Conservation (phyloP, 495 filamentous ascomycete genomes). For the Lasiosphaeriaceae sp. region DNA sequence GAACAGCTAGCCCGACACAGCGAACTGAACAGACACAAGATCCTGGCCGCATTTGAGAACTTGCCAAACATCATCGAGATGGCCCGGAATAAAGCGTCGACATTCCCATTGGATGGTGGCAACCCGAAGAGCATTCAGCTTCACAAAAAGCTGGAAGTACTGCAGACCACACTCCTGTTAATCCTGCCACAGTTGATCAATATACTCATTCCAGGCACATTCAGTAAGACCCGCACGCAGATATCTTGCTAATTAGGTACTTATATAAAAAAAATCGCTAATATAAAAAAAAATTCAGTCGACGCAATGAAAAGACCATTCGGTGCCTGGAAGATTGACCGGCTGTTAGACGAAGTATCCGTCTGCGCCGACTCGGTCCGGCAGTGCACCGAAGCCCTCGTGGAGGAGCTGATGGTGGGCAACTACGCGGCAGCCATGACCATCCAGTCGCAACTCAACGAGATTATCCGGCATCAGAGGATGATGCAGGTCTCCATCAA, state of each 20-base stretch:
- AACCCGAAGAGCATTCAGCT: slow-evolving; percentile 7
- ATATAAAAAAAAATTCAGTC: no score
- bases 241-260: no score
- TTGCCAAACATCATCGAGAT: slow-evolving; percentile 15
- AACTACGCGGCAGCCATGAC: slow-evolving; percentile 2
- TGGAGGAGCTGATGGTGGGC: slow-evolving; percentile 7
- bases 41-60: slow-evolving; percentile 8
- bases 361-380: slow-evolving; percentile 1
- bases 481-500: slow-evolving; percentile 11
- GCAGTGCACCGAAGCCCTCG: slow-evolving; percentile 3
- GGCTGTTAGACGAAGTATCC: slow-evolving; percentile 7
- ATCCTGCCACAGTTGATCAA: slow-evolving; percentile 8
- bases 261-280: no score
- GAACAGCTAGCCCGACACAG: slow-evolving; percentile 4
- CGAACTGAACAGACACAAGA: slow-evolving; percentile 11
- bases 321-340: slow-evolving; percentile 10
- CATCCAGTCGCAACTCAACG: slow-evolving; percentile 5
- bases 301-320: slow-evolving; percentile 2
- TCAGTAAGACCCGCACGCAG: neutral
- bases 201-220: slow-evolving; percentile 4
- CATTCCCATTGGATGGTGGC: slow-evolving; percentile 1
- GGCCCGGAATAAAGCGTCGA: slow-evolving; percentile 8
- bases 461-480: neutral
- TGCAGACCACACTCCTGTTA: slow-evolving; percentile 1
- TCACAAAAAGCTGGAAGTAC: neutral